Percentiles rank a stretch among this genome's conserved stretches.
These are phyloP conservation scores for Quercus suber DNA, from an alignment of 306 rosid genomes.

Conservation along the genomic window DNA sequence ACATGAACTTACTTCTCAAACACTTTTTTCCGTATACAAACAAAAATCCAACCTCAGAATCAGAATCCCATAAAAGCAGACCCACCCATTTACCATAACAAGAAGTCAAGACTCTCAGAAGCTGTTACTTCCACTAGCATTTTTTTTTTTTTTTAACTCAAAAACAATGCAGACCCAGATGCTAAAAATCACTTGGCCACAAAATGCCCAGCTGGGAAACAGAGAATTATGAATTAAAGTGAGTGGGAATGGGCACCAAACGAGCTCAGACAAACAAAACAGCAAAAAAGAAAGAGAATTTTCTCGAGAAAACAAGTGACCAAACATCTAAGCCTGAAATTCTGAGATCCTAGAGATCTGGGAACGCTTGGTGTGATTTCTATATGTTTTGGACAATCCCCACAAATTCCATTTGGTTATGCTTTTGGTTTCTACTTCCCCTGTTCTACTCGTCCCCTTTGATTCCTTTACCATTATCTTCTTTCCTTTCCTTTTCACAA, in stretches of 20 bases:
- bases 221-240: slow-evolving; percentile 46
- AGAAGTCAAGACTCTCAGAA: slow-evolving; percentile 12
- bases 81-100: slow-evolving; percentile 27
- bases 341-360: slow-evolving; percentile 89
- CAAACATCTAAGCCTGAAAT: slow-evolving; percentile 30
- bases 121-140: neutral
- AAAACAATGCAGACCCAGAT: slow-evolving; percentile 13
- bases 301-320: slow-evolving; percentile 35
- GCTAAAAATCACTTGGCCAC: slow-evolving; percentile 31
- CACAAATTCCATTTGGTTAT: slow-evolving; percentile 46
- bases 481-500: slow-evolving; percentile 23
- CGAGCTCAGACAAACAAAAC: slow-evolving; percentile 37
- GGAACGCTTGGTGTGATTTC: slow-evolving; percentile 37
- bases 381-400: slow-evolving; percentile 39
- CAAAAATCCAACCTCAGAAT: slow-evolving; percentile 32
- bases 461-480: slow-evolving; percentile 49
- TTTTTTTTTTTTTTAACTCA: neutral
- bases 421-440: slow-evolving; percentile 17
- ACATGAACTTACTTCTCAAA: slow-evolving; percentile 27
- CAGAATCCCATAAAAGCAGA: slow-evolving; percentile 28
- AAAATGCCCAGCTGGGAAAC: slow-evolving; percentile 26
- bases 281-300: slow-evolving; percentile 36
- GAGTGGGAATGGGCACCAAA: slow-evolving; percentile 22
- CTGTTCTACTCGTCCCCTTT: slow-evolving; percentile 27
- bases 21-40: slow-evolving; percentile 37